Percentiles rank a stretch among this genome's conserved stretches.
Conservation (phyloP, 108 stramenopile species). For the Hondaea fermentalgiana region DNA sequence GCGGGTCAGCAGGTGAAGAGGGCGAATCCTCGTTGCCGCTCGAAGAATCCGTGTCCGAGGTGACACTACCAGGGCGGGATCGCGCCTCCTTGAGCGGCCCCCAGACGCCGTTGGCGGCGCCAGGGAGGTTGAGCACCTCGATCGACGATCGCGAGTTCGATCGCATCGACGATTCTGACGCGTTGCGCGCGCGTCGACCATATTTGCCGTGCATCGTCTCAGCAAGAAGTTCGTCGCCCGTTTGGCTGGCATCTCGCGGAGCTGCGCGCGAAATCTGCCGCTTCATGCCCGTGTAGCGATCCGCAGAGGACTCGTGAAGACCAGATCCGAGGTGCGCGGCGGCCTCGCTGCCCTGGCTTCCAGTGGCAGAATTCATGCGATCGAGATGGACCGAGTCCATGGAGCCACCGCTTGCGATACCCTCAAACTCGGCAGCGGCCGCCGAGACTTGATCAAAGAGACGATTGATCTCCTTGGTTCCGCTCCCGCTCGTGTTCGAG, state of each 20-base stretch:
- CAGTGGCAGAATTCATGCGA: too few relatives aligned
- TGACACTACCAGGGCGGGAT: neutral
- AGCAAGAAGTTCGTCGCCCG: neutral
- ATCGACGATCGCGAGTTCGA: neutral
- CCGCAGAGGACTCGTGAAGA: neutral
- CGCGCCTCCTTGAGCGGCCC: conserved; percentile 1
- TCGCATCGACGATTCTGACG: neutral
- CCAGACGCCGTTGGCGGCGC: conserved; percentile 8
- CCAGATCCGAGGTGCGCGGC: too few relatives aligned
- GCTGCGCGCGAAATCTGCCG: neutral
- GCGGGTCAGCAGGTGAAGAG: neutral
- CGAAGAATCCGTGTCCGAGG: neutral
- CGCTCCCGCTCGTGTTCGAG: too few relatives aligned
- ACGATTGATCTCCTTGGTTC: too few relatives aligned
- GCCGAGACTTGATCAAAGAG: too few relatives aligned
- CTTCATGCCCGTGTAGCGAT: neutral
- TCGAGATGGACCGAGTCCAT: too few relatives aligned
- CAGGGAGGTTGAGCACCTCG: neutral
- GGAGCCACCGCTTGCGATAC: too few relatives aligned
- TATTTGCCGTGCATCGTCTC: neutral
- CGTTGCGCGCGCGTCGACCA: neutral
- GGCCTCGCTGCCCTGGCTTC: too few relatives aligned
- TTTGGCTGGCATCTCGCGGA: neutral
- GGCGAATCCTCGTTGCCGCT: neutral
- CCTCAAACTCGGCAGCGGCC: too few relatives aligned